Evolutionary conservation across 352 stramenopile species (phyloP), one percentile per base, ranked within the genome.

Genomic region (Peronospora tabacina): DNA sequence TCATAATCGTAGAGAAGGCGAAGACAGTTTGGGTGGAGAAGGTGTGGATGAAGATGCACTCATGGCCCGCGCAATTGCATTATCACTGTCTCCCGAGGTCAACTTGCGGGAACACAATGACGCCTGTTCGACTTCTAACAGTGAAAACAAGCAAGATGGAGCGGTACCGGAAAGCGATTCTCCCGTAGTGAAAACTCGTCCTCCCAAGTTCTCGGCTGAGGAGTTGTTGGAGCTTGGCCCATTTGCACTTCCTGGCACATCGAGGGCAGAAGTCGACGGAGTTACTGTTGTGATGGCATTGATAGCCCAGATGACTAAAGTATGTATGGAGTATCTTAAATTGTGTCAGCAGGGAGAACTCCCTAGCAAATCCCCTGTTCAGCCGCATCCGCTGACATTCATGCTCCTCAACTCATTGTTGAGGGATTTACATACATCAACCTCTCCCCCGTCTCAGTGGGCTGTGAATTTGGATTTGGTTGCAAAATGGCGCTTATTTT

Each of bases 321-420:
- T 83, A 15, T 93, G 76, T 45, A 58, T 88, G 43, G 63, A 85
- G 30, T 93, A 90, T 52, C 47, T 93, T 8, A 70, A 81, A 46
- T 84, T 76, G 19, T 87, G 79, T 46, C 66, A 68, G 17, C 75
- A 75, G 16, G 75, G 76, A 16, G 54, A 88, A 30, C 60, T 93
- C 7, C 75, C 75, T 2, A 85, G 68, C 53, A 73, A 60, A 41
- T 82, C 63, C 40, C 57, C 72, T 24, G 65, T 95, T 38, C 75
- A 89, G 38, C 82, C 78, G 2, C 83, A 95, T 38, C 85, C 83
- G 9, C 60, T 95, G 33, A 87, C 75, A 5, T 95, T 95, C 49
- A 89, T 95, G 67, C 58, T 95, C 8, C 63, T 95, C 45, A 90
- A 93, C 48, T 91, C 83, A 12, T 60, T 94, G 45, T 54, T 94